Evolutionary conservation across 352 stramenopile genomes (phyloP).

Genomic region (Phytophthora tentaculata): DNA sequence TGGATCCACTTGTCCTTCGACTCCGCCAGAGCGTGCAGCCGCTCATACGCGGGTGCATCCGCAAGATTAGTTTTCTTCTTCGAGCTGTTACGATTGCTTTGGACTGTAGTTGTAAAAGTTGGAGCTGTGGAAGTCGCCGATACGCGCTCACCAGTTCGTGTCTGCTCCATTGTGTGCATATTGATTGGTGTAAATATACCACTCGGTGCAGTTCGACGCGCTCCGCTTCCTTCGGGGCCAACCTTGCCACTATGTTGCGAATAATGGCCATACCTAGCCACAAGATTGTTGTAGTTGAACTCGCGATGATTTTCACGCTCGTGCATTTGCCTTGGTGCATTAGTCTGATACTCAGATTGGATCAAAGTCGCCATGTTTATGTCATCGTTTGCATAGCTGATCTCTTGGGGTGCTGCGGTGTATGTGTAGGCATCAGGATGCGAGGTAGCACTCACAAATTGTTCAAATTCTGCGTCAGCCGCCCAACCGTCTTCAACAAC

Average conservation of each 20-base stretch:
- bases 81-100: constrained; percentile 12
- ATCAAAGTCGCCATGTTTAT: neutral
- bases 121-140: constrained; percentile 15
- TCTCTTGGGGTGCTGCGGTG: neutral
- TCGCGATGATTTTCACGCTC: constrained; percentile 64
- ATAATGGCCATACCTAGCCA: constrained; percentile 81
- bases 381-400: neutral
- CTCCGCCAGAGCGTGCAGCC: constrained; percentile 73
- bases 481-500: constrained; percentile 22
- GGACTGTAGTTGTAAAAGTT: constrained; percentile 28
- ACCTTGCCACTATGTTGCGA: constrained; percentile 72
- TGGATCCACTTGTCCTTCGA: constrained; percentile 79
- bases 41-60: constrained; percentile 54
- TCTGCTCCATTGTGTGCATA: constrained; percentile 45
- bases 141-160: constrained; percentile 21
- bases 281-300: constrained; percentile 72
- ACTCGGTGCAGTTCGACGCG: constrained; percentile 14
- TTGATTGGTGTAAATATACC: constrained; percentile 46
- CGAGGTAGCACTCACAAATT: constrained; percentile 11
- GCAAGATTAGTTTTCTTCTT: constrained; percentile 47
- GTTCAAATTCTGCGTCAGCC: constrained; percentile 6
- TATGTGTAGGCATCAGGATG: neutral
- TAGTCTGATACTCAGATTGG: constrained; percentile 7
- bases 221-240: constrained; percentile 22
- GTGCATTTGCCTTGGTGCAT: constrained; percentile 11